phyloP scores from a whole-genome alignment of 805 yeast species.

The Lipomyces orientalis region DNA sequence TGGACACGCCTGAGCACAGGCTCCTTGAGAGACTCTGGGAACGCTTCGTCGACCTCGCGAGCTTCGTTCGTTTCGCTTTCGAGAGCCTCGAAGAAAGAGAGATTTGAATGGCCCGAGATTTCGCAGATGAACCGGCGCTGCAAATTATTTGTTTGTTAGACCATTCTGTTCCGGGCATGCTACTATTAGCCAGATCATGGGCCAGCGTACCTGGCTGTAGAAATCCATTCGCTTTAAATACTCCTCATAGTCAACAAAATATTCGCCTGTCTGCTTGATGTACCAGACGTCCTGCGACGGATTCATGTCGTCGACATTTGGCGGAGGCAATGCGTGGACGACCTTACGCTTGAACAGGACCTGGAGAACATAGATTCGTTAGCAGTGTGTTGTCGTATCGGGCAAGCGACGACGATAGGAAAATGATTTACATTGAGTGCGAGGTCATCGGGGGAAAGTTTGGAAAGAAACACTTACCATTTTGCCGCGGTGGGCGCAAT shows the following conservation, averaged over 20 bases:
- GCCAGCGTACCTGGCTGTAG: conserved; percentile 45
- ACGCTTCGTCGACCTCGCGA: conserved; percentile 69
- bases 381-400: background rate
- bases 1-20: conserved; percentile 88
- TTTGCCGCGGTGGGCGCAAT: background rate
- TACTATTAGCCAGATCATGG: background rate
- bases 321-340: conserved; percentile 40
- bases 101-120: conserved; percentile 89
- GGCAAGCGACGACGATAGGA: background rate
- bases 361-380: conserved; percentile 31
- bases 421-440: background rate
- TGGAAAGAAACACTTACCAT: background rate
- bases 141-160: background rate
- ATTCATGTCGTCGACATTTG: conserved; percentile 33
- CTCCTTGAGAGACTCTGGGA: conserved; percentile 90
- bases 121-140: conserved; percentile 87
- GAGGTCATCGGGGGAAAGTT: background rate
- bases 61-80: conserved; percentile 59
- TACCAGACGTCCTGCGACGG: conserved; percentile 65
- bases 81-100: conserved; percentile 88
- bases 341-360: conserved; percentile 49
- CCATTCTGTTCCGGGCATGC: background rate
- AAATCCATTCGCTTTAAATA: conserved; percentile 59
- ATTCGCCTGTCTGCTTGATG: conserved; percentile 85
- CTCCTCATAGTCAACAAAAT: conserved; percentile 79